Percentiles rank a stretch among this genome's conserved stretches.
Conservation (phyloP, 139 green algal species). For the Chlamydomonas sphaeroides region DNA sequence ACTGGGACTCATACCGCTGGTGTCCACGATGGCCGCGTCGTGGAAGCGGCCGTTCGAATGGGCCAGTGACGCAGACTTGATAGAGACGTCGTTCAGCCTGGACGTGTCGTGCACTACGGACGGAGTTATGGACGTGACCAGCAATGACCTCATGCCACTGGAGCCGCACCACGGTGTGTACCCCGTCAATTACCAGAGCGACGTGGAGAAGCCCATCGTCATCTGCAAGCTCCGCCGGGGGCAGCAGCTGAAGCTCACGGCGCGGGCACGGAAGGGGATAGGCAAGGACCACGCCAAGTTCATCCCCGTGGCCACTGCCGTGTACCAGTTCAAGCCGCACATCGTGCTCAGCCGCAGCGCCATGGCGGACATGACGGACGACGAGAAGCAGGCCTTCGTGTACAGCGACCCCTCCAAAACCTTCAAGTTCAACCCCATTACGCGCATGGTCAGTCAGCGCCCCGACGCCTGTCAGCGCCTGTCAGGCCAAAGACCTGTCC, state of each 20-base stretch:
- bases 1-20: constrained; percentile 90
- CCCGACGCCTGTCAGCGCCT: no score
- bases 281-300: constrained; percentile 99
- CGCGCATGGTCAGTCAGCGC: constrained; percentile 55
- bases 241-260: constrained; percentile 88
- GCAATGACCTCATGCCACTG: constrained; percentile 54
- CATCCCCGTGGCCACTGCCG: constrained; percentile 91
- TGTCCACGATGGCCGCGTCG: constrained; percentile 63
- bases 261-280: constrained; percentile 89
- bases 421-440: constrained; percentile 84
- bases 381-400: constrained; percentile 84
- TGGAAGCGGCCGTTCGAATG: constrained; percentile 72
- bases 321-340: constrained; percentile 83
- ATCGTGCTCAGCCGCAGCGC: constrained; percentile 85
- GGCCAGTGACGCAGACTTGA: constrained; percentile 56
- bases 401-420: constrained; percentile 76
- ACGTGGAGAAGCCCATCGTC: constrained; percentile 71
- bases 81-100: constrained; percentile 29
- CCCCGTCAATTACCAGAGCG: constrained; percentile 48
- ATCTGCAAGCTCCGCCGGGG: constrained; percentile 91
- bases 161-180: constrained; percentile 20
- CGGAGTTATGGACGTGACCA: constrained; percentile 81
- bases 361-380: constrained; percentile 78
- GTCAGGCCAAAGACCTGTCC: no score
- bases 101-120: constrained; percentile 52